These are phyloP conservation scores for Solanum sejunctum DNA, from an alignment of 257 asterid species.

Conservation along the genomic window DNA sequence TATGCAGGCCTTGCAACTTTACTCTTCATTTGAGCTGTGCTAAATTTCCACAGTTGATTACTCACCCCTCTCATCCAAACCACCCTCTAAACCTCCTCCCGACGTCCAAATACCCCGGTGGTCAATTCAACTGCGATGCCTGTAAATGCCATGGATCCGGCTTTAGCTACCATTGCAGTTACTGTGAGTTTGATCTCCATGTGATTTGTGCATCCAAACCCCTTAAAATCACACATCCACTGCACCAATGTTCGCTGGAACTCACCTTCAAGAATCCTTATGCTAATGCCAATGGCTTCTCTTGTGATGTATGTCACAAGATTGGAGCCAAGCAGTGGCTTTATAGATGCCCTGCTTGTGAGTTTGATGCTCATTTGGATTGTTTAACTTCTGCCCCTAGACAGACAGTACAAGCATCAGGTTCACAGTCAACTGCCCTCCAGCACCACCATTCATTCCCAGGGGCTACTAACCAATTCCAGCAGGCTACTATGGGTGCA, in stretches of 20 bases:
- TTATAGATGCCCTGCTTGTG: conserved; percentile 40
- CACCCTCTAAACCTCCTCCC: conserved; percentile 44
- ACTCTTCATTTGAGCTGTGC: conserved; percentile 43
- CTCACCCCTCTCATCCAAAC: conserved; percentile 45
- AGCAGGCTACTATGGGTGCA: not conserved
- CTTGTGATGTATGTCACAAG: conserved; percentile 38
- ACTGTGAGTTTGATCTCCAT: conserved; percentile 51
- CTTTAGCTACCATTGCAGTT: conserved; percentile 50
- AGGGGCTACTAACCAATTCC: conserved; percentile 4
- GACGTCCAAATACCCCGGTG: conserved; percentile 26
- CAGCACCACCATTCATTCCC: conserved; percentile 17
- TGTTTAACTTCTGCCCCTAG: conserved; percentile 13
- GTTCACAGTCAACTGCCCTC: not conserved
- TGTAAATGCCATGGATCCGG: conserved; percentile 31
- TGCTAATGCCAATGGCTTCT: conserved; percentile 22
- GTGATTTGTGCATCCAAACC: conserved; percentile 43
- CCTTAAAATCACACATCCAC: conserved; percentile 16
- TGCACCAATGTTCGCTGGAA: conserved; percentile 39
- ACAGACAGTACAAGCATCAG: not conserved
- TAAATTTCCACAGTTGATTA: conserved; percentile 27
- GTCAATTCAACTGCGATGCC: conserved; percentile 49
- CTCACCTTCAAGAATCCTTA: conserved; percentile 43
- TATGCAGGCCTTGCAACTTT: conserved; percentile 46
- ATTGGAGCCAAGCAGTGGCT: conserved; percentile 50
- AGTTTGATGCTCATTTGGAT: conserved; percentile 45